Evolutionary conservation across 305 asterid species (phyloP), one percentile per base, ranked within the genome.

Genomic region (Solanum hybrid): DNA sequence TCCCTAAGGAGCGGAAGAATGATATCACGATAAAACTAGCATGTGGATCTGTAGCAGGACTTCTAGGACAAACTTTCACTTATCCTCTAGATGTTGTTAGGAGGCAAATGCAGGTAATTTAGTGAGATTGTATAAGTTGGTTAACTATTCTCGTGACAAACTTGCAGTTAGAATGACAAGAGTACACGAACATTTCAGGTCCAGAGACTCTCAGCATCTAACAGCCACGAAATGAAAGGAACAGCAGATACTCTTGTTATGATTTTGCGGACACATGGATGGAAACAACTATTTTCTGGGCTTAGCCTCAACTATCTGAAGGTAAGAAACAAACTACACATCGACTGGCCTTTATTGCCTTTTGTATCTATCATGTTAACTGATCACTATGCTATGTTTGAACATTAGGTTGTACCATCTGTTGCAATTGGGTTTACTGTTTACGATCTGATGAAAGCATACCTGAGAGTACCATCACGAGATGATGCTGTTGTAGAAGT

Each of bases 391-490:
- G 34, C 36, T 45, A 22, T 45, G 80, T 82, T 85, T 68, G 51
- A 82, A 72, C 33, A 90, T 91, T 94, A 97, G 99, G 99, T 95
- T 79, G 98, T 95, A 38, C 99, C 99, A 37, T 97, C 99, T 2
- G 99, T 96, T n/a, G 99, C 99, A 9, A 97, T 97, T 75, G 99
- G 99, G 38, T 97, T 97, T 75, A 96, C 99, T 13, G 96, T 95
- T 22, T 97, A 97, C 37, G 99, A 97, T 90, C 86, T 92, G 86
- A 92, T 96, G 98, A 97, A 96, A 93, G 94, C 95, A n/a, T 95
- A 45, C 88, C 94, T 97, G 91, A 92, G 92, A 89, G 99, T 97
- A 24, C 99, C 99, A 24, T 89, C 97, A 2, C 94, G 99, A 90
- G 99, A 97, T 8, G 97, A 95, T 80, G 89, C 93, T n/a, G 90